A percentile compares a stretch with the other conserved stretches of the same genome.
These are phyloP conservation scores for Solanum sitiens DNA, from an alignment of 257 asterid genomes.

Conservation along the genomic window DNA sequence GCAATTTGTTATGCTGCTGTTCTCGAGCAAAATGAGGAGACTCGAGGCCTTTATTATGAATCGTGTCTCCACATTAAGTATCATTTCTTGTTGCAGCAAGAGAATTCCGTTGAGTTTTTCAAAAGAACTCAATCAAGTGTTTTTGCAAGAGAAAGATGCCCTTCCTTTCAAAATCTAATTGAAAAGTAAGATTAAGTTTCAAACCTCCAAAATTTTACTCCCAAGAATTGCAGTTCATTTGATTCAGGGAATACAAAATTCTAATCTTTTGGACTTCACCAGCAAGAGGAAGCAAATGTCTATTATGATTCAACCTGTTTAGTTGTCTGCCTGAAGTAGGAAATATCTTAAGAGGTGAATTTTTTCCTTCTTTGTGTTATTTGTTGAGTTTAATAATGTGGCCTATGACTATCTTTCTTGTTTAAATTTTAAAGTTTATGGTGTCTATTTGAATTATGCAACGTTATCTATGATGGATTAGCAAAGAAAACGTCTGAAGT, in stretches of 20 bases:
- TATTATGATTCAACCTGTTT: constrained; percentile 24
- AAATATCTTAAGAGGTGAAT: background rate
- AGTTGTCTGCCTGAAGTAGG: constrained; percentile 20
- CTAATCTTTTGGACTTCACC: constrained; percentile 84
- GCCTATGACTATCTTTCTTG: background rate
- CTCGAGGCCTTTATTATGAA: constrained; percentile 59
- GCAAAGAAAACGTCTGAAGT: constrained; percentile 13
- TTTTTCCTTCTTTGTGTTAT: background rate
- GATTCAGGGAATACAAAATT: constrained; percentile 73
- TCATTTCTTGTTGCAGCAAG: constrained; percentile 87
- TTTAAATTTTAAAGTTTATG: background rate
- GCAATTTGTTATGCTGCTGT: constrained; percentile 81
- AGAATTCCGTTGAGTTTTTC: constrained; percentile 86
- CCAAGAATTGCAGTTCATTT: background rate
- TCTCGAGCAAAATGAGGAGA: constrained; percentile 70
- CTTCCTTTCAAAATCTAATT: constrained; percentile 52
- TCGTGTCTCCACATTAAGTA: constrained; percentile 92
- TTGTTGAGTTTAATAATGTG: background rate
- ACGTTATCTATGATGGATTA: constrained; percentile 86
- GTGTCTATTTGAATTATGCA: constrained; percentile 20
- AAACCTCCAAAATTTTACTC: background rate
- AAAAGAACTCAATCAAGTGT: constrained; percentile 73
- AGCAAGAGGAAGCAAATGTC: constrained; percentile 97
- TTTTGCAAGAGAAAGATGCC: constrained; percentile 56
- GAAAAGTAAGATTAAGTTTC: constrained; percentile 34